Base-by-base conservation (phyloP, 108 stramenopile genomes). In the Mediolabrus comicus region DNA sequence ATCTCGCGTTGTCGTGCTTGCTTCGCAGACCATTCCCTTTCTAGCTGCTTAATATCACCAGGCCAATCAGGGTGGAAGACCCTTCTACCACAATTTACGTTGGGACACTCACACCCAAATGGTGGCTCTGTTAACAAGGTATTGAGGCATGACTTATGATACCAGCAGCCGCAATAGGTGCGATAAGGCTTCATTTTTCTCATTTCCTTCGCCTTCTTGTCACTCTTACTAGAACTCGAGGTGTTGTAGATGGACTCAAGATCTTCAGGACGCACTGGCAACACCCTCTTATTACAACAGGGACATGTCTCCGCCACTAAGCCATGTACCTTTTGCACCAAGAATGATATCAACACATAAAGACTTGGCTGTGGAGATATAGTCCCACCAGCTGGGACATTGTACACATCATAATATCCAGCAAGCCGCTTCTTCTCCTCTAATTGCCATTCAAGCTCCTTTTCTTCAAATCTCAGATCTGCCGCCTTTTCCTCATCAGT, bases 41-140 rank as follows among this genome's bases (percentile, higher is more conserved):
- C 83, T 27, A 80, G 33, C 32, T 69, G 61, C 38, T 70, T 71
- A 5, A 74, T 69, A 35, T 83, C 73, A 19, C 62, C 70, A 2
- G 83, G 83, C 72, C 77, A 83, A 53, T 83, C 79, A 0, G 83
- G 83, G 61, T 83, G 83, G 43, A 75, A 79, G 2, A 83, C 77
- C 13, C 73, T 35, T 25, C 73, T 53, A 17, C 73, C 80, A 27
- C 75, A 81, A 0, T 34, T 63, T n/a, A 31, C 28, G 5, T 32
- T 77, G 0, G 74, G 73, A 56, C 83, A 83, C 27, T 58, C 68
- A 2, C 62, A 53, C 3, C 83, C 83, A 77, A 83, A 83, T 1
- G 83, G 79, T 5, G 83, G 83, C 35, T 83, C 83, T 9, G 74
- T 76, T 65, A 83, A 67, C 24, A 68, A 80, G 19, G 56, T 65